Evolutionary conservation across 306 rosid genomes (phyloP).

Genomic region (Quercus alba): DNA sequence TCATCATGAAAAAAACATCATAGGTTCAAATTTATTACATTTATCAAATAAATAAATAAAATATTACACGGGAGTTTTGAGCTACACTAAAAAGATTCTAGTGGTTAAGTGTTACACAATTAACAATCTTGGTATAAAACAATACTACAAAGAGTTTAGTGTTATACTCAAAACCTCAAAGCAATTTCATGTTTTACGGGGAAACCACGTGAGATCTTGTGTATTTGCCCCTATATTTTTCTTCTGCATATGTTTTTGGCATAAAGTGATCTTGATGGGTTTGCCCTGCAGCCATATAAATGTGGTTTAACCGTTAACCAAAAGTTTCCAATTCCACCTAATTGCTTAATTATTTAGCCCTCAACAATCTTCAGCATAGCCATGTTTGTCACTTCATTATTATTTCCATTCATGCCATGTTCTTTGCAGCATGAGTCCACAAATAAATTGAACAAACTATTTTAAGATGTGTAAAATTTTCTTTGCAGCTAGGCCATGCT

Average conservation of each 20-base stretch:
- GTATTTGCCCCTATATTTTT: not conserved
- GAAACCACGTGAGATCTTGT: too few species aligned
- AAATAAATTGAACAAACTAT: not conserved
- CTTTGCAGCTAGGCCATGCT: constrained; percentile 58
- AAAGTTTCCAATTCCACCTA: not conserved
- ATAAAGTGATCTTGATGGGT: not conserved
- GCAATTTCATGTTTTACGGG: too few species aligned
- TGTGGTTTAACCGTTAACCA: not conserved
- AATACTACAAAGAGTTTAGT: too few species aligned
- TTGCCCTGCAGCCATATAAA: not conserved
- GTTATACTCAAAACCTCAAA: too few species aligned
- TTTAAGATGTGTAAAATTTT: constrained; percentile 13
- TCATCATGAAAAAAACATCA: too few species aligned
- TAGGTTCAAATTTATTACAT: too few species aligned
- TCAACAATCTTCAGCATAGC: not conserved
- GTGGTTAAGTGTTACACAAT: too few species aligned
- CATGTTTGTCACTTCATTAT: not conserved
- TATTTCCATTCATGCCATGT: not conserved
- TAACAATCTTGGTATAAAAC: too few species aligned
- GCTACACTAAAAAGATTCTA: too few species aligned
- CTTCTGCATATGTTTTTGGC: not conserved
- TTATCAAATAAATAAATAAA: too few species aligned
- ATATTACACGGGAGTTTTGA: too few species aligned
- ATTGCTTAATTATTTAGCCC: not conserved
- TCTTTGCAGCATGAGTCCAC: not conserved